Conservation (phyloP, 2,329 filamentous ascomycete species). For the Xylariomycetidae sp. region DNA sequence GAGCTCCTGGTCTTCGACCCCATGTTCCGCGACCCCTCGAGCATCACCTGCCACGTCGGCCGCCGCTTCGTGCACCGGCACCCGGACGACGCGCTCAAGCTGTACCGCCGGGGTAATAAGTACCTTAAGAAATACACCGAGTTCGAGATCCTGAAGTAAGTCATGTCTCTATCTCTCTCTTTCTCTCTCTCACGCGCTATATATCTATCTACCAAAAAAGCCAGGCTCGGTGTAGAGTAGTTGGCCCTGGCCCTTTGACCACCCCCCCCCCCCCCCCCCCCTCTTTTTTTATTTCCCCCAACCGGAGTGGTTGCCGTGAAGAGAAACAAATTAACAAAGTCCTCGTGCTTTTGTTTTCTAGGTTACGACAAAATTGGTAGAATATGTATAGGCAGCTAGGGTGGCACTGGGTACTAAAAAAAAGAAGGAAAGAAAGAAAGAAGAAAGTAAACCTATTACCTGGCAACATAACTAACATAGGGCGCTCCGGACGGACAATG, state of each 20-base stretch:
- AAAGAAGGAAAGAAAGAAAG: no score
- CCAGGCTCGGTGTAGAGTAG: not conserved
- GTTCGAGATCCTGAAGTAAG: conserved; percentile 76
- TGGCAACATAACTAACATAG: no score
- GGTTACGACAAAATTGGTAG: no score
- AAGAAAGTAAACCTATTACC: no score
- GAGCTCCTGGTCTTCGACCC: conserved; percentile 87
- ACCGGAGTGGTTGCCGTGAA: no score
- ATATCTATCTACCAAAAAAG: no score
- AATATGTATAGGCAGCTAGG: no score
- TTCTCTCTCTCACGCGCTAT: not conserved
- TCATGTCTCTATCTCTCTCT: not conserved
- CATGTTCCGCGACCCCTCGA: conserved; percentile 65
- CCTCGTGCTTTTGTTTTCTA: no score
- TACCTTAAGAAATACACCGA: conserved; percentile 68
- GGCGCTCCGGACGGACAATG: no score
- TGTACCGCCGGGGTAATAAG: conserved; percentile 65
- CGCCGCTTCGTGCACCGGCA: conserved; percentile 39
- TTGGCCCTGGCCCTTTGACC: not conserved
- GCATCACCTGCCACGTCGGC: conserved; percentile 56
- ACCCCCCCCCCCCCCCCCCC: no score
- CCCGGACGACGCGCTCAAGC: conserved; percentile 55
- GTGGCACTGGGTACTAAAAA: no score
- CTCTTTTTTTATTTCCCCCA: conserved; percentile 1
- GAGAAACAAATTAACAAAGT: no score